Conservation (phyloP, 495 filamentous ascomycete genomes). For the Letharia columbiana region DNA sequence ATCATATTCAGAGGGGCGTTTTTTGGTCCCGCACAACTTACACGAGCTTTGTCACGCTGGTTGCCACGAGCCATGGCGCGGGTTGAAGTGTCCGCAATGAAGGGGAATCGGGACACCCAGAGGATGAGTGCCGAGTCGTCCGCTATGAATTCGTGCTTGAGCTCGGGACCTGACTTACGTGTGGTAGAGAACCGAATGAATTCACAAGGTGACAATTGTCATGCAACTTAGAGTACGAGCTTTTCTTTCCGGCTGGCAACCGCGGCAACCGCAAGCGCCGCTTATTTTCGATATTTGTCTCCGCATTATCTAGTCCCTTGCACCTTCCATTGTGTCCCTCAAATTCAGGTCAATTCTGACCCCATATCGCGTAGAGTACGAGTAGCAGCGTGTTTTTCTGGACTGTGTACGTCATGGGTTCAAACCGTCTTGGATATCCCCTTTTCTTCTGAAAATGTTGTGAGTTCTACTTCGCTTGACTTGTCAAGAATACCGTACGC, state of each 20-base stretch:
- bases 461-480: not conserved
- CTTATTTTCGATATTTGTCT: not conserved
- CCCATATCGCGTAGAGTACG: not conserved
- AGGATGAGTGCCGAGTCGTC: not conserved
- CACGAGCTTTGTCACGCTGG: constrained; percentile 78
- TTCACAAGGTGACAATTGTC: no score
- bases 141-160: not conserved
- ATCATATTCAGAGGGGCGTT: constrained; percentile 37
- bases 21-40: constrained; percentile 59
- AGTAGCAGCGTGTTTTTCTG: not conserved
- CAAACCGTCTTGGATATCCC: not conserved
- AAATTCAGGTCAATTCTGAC: not conserved
- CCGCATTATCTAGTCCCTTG: not conserved
- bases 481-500: not conserved
- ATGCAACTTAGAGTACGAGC: not conserved
- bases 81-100: constrained; percentile 6
- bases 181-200: not conserved
- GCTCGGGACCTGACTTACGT: no score
- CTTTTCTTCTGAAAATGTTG: not conserved
- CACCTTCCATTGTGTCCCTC: not conserved
- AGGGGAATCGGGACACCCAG: not conserved
- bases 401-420: not conserved
- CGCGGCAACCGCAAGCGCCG: constrained; percentile 3
- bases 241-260: not conserved
- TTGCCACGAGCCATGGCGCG: constrained; percentile 77